phyloP scores from a whole-genome alignment of 305 asterid species.

The Solanum hybrid region DNA sequence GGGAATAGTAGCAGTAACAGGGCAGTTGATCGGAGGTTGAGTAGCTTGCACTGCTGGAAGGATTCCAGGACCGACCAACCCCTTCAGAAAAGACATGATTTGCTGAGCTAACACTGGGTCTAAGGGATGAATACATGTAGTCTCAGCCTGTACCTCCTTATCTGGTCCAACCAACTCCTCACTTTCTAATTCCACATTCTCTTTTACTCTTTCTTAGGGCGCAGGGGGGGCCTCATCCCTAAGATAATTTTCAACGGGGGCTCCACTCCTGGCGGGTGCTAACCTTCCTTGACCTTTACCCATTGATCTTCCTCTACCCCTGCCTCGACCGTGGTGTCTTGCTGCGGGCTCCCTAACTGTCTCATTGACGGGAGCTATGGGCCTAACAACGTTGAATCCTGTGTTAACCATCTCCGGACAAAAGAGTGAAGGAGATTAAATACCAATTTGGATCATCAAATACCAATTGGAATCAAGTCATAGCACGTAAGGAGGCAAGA shows the following conservation, averaged over 20 bases:
- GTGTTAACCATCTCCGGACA: neutral
- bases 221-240: neutral
- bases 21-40: neutral
- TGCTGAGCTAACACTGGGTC: neutral
- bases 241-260: neutral
- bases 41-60: neutral
- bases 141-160: neutral
- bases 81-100: neutral
- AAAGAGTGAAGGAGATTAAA: neutral
- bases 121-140: neutral
- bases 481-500: neutral
- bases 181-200: neutral
- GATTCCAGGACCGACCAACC: neutral
- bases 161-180: neutral
- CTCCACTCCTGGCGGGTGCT: neutral
- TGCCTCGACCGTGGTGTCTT: neutral
- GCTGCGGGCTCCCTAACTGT: fast-evolving
- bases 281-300: neutral
- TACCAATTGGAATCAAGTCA: neutral
- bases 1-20: neutral
- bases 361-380: neutral
- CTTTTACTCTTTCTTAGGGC: fast-evolving
- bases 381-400: neutral
- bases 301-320: neutral
- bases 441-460: neutral